Evolutionary conservation across 1,284 basidiomycete genomes (phyloP), one percentile per base, ranked within the genome.

Genomic region (Rhizopogon parksii): DNA sequence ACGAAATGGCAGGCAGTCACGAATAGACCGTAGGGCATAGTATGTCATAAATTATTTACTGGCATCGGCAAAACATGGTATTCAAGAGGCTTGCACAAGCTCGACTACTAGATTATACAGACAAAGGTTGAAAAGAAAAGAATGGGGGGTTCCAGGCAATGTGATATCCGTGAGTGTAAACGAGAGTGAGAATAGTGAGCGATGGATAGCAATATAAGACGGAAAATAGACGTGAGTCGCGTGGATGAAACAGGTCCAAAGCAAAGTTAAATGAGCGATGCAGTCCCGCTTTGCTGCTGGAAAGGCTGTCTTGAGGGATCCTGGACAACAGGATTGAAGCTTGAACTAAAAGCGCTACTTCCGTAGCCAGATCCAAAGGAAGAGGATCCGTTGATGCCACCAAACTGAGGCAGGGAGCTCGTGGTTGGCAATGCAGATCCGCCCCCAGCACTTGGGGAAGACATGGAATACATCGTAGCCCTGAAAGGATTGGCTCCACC

Each of bases 401-500:
- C 62, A 34, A 67, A 66, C 9, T 51, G 52, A n/a, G 63, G 59
- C 14, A 50, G 56, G 14, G 63, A 66, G 21, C 17, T 21, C 35
- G 53, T 45, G 36, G 64, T 66, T 19, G 49, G 27, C 7, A 60
- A 46, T 19, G 42, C n/a, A 27, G 64, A 37, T 9, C 45, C 49
- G 1, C 37, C 36, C 27, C 25, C 39, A 25, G 40, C n/a, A 6
- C 50, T 39, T 5, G 49, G 36, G 36, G 49, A 40, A 25, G 68
- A 55, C 5, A 57, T 52, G 9, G 60, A 39, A 48, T 72, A 69
- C 78, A 80, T 81, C 2, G 82, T 83, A 7, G 83, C 79, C 40
- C 88, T 77, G 73, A 91, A 91, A 6, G 88, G 88, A 59, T 90
- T 91, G 7, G 79, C 81, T 24, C 69, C 73, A 14, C 81, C 82